These are phyloP conservation scores for Nicotiana obtusifolia DNA, from an alignment of 257 asterid genomes.

Conservation along the genomic window DNA sequence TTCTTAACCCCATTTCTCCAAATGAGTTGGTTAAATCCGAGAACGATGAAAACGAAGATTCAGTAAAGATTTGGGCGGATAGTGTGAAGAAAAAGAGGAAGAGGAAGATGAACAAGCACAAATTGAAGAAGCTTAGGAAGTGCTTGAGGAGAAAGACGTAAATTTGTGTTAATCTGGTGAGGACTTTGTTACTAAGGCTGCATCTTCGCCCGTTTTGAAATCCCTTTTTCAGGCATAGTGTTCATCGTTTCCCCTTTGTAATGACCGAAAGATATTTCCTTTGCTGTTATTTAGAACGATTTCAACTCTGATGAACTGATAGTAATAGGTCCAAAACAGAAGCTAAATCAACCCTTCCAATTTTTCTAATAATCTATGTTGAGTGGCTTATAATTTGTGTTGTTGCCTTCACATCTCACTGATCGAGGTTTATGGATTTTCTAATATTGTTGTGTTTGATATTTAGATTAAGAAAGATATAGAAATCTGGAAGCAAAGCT, in stretches of 20 bases:
- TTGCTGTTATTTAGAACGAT: neutral
- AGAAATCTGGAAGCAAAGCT: too few relatives aligned
- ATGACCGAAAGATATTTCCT: neutral
- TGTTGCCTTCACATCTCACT: neutral
- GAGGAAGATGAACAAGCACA: conserved; percentile 87
- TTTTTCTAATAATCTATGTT: neutral
- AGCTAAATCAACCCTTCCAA: neutral
- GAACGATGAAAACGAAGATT: conserved; percentile 29
- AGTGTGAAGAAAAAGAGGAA: conserved; percentile 89
- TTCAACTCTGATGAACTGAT: neutral
- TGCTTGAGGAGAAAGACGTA: conserved; percentile 53
- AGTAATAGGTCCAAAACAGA: neutral
- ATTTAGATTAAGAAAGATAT: too few relatives aligned
- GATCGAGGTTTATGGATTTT: too few relatives aligned
- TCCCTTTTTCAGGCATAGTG: neutral
- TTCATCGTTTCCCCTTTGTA: neutral
- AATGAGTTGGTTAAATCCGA: conserved; percentile 19
- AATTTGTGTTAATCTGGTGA: conserved; percentile 4
- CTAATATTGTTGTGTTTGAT: too few relatives aligned
- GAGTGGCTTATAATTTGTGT: neutral
- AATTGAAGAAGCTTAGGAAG: conserved; percentile 70
- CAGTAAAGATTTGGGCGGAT: conserved; percentile 51
- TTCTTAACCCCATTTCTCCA: conserved; percentile 38
- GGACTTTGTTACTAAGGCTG: neutral
- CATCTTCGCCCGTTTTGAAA: neutral